Evolutionary conservation across 169 alveolate species (phyloP), one percentile per base, ranked within the genome.

Genomic region (Eimeria falciformis): DNA sequence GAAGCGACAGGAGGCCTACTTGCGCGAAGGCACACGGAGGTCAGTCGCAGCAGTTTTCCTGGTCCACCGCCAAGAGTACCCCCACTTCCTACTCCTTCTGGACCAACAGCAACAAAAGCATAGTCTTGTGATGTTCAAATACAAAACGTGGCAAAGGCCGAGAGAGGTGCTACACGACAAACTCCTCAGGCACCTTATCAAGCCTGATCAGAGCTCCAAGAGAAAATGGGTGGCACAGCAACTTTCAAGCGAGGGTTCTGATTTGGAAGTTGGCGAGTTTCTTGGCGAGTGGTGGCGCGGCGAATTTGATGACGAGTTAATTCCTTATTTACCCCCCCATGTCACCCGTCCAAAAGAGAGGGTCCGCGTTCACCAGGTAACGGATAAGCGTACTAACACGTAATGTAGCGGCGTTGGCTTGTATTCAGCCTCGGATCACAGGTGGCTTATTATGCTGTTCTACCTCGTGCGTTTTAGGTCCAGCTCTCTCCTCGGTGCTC

Each of bases 241-340:
- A 66, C 73, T 29, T 33, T 73, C 73, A 1, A 33, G 21, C 29
- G 92, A 46, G 5, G 85, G 91, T 0, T 78, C 91, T 11, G 93
- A 81, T 33, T 3, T 55, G 78, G 84, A 62, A 75, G 95, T 95
- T 25, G 96, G 95, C 5, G 96, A 95, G 86, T 93, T 87, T 47
- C 94, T 95, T 33, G 96, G 96, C 45, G 94, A 92, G 65, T 93
- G 95, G 96, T 95, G 96, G 96, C 56, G 96, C 43, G 81, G 93
- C 23, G 95, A 95, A 17, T 93, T 95, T 58, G 93, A 95, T 43
- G 93, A 92, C 46, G 92, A 93, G 29, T 94, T 94, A 27, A 86
- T 91, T 23, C 96, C 96, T 1, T 95, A 93, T 78, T 56, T 95
- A 17, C 96, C 96, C 3, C 95, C 96, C 45, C 96, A 95, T 37